Base-by-base conservation (phyloP, 169 alveolate genomes). In the Plasmodium coatneyi region DNA sequence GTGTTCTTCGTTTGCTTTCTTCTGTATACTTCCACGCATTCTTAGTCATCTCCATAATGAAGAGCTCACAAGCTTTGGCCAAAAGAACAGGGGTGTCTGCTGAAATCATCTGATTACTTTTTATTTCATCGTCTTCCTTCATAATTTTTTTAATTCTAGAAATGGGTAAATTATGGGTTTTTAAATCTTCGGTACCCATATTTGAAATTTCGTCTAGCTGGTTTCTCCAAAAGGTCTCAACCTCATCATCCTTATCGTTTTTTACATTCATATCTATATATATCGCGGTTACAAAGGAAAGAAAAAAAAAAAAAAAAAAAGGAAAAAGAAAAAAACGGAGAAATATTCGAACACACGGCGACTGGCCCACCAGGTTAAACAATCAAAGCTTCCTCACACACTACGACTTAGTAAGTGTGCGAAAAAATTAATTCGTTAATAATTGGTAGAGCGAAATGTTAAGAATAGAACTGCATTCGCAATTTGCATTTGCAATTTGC, bases 61-160 rank as follows among this genome's bases (percentile, higher is more conserved):
- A 98, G 96, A 98, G 95, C 95, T 98, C 99, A 86, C 99, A 98
- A 28, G 99, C 99, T 91, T 98, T 98, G 5, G 99, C 99, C 95
- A 98, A 96, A 71, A 98, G 84, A 10, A 98, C 98, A 30, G 99
- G 99, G 5, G 99, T 98, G 93, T 98, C 99, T 56, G 99, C 98
- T 92, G 98, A 96, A 25, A 98, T 97, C 99, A 98, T 98, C 97
- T 97, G 92, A 54, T 14, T 25, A 41, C 95, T 97, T 84, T 98
- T 97, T 39, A 98, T 98, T 83, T 98, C 99, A 81, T 98, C 99
- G 92, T 98, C 99, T 71, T 98, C 98, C 96, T 98, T 98, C 99
- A 98, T 98, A 54, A 98, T 98, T 95, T 98, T 98, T 95, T 98
- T 98, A 22, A 98, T 97, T 94, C 99, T 94, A 19, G 99, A 99